Percentiles rank a stretch among this genome's conserved stretches.
Conservation (phyloP, 108 stramenopile genomes). For the Aurantiochytrium sp. region DNA sequence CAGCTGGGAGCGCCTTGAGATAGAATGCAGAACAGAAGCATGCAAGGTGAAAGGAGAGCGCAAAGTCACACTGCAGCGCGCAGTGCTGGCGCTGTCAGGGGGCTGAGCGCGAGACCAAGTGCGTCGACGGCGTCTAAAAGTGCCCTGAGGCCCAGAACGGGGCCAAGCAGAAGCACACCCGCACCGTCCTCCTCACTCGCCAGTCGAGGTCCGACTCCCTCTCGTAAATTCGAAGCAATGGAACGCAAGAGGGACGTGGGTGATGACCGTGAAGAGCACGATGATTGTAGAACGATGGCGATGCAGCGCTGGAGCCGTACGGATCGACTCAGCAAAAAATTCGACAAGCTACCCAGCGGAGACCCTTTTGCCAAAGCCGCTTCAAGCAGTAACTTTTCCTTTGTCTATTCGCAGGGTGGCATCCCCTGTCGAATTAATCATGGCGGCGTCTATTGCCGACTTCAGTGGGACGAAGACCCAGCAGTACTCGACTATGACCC, state of each 20-base stretch:
- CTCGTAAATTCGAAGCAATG: too few species aligned
- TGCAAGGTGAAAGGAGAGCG: too few species aligned
- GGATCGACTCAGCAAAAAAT: not conserved
- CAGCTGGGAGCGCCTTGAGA: too few species aligned
- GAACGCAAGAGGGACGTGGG: not conserved
- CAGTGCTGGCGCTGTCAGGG: too few species aligned
- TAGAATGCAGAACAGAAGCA: too few species aligned
- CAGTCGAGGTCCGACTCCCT: too few species aligned
- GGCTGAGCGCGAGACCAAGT: too few species aligned
- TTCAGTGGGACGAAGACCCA: slow-evolving; percentile 14
- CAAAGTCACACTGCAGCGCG: too few species aligned
- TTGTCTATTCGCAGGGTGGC: not conserved
- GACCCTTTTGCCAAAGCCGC: not conserved
- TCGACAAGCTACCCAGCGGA: not conserved
- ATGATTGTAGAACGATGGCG: not conserved
- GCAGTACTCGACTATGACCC: not conserved
- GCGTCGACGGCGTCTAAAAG: too few species aligned
- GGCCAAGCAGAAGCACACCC: too few species aligned
- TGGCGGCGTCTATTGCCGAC: not conserved
- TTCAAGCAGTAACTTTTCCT: not conserved
- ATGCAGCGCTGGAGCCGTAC: not conserved
- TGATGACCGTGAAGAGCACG: not conserved
- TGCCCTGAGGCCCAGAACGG: too few species aligned
- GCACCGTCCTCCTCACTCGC: too few species aligned
- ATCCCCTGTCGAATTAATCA: slow-evolving; percentile 3